Evolutionary conservation across 2,329 filamentous ascomycete species (phyloP).

Genomic region (Fusarium sp.): DNA sequence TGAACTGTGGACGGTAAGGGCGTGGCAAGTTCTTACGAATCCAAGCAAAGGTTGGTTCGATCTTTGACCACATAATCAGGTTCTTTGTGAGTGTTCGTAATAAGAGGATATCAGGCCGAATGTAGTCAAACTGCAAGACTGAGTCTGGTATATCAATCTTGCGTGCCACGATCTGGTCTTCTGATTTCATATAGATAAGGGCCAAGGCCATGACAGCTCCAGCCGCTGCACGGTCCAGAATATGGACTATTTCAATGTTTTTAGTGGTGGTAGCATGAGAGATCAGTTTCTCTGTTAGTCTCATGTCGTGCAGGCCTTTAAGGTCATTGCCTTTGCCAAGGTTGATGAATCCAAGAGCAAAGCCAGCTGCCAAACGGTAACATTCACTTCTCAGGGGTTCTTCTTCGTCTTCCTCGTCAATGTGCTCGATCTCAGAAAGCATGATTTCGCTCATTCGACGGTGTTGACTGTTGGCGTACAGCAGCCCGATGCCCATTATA

Average conservation of each 20-base stretch:
- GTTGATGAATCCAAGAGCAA: constrained; percentile 94
- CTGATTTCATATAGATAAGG: constrained; percentile 97
- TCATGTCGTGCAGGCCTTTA: constrained; percentile 92
- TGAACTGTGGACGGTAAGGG: constrained; percentile 73
- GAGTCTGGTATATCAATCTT: constrained; percentile 96
- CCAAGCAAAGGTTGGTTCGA: constrained; percentile 80
- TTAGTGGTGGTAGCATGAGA: constrained; percentile 88
- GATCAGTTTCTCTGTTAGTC: constrained; percentile 87
- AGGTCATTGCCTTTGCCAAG: constrained; percentile 90
- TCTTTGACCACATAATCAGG: constrained; percentile 90
- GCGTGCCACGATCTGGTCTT: constrained; percentile 84
- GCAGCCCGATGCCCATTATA: constrained; percentile 94
- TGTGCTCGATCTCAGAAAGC: constrained; percentile 94
- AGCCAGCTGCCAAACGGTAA: constrained; percentile 94
- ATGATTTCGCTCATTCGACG: constrained; percentile 99
- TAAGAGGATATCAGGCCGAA: constrained; percentile 91
- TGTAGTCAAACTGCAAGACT: constrained; percentile 91
- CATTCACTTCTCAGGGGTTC: constrained; percentile 91
- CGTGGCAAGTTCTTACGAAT: constrained; percentile 78
- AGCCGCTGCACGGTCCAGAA: constrained; percentile 91
- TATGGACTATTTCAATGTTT: constrained; percentile 90
- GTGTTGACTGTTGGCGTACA: constrained; percentile 96
- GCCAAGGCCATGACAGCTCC: constrained; percentile 92
- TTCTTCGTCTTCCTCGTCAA: constrained; percentile 83
- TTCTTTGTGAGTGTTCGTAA: constrained; percentile 90